A percentile compares a stretch with the other conserved stretches of the same genome.
Evolutionary conservation across 768 basidiomycete genomes (phyloP).

Genomic region (Phlegmacium glaucopus): DNA sequence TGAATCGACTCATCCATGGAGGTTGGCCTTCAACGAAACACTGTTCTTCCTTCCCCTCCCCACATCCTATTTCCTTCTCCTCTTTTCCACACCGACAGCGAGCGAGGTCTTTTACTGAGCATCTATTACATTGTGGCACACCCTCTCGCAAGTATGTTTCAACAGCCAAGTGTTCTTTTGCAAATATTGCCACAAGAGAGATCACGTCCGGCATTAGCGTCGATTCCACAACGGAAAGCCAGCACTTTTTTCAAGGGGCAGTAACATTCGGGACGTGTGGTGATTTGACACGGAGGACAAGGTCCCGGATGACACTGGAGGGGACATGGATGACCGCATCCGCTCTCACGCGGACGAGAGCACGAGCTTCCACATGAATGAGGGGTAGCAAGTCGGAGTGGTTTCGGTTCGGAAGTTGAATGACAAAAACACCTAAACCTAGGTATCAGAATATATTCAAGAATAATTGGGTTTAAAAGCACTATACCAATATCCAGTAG

Average conservation of each 20-base stretch:
- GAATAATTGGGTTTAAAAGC: constrained; percentile 1
- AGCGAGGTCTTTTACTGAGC: constrained; percentile 48
- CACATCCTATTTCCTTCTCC: constrained; percentile 58
- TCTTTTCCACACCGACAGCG: constrained; percentile 83
- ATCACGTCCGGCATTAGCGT: constrained; percentile 25
- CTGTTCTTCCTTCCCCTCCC: constrained; percentile 46
- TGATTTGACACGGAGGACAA: constrained; percentile 90
- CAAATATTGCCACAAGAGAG: constrained; percentile 46
- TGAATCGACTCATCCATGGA: constrained; percentile 61
- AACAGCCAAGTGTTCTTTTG: constrained; percentile 53
- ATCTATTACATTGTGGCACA: constrained; percentile 79
- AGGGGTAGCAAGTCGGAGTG: constrained; percentile 63
- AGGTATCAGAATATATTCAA: background rate
- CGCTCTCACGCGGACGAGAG: constrained; percentile 48
- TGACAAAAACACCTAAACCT: constrained; percentile 78
- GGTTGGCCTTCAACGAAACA: constrained; percentile 40
- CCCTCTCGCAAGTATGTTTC: constrained; percentile 62
- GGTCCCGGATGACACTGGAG: constrained; percentile 92
- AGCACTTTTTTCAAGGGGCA: constrained; percentile 63
- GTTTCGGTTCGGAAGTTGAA: constrained; percentile 67
- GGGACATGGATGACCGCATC: constrained; percentile 82
- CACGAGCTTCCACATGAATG: constrained; percentile 78
- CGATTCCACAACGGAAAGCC: constrained; percentile 54
- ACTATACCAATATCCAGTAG: constrained; percentile 62
- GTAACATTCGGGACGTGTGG: constrained; percentile 72